Base-by-base conservation (phyloP, 2,329 filamentous ascomycete species). In the Sphaerulina vaccinii region DNA sequence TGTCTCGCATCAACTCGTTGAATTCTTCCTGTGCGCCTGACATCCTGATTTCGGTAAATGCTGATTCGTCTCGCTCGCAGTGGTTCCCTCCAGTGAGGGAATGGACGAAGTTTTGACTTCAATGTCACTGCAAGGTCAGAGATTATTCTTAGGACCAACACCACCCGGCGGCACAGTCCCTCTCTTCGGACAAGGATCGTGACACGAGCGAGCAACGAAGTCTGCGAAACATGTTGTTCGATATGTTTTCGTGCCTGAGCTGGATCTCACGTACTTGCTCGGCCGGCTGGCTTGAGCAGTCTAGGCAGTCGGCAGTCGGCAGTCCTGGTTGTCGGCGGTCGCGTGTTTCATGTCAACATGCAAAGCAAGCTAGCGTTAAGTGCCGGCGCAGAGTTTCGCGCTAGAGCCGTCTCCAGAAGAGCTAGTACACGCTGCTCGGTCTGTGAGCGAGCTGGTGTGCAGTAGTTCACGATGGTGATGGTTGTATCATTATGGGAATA, bases 1-100 rank as follows among this genome's bases (percentile, higher is more conserved):
- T 76, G 63, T 76, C 70, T 52, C 71, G 64, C 68, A 78, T 70
- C 55, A 79, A 71, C 58, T 74, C 71, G 68, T 78, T 71, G 70
- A 76, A 77, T 70, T 79, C 77, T 59, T 76, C 71, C 63, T 78
- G 74, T 50, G 76, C 75, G 42, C 73, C 67, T 43, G 73, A 72
- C 74, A 76, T 77, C 39, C 40, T 65, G 37, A 37, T 15, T n/a
- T 11, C 32, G n/a, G 44, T 21, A 38, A 32, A 21, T 39, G 36
- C 36, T 27, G 36, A 38, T 49, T 15, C 16, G 32, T 21, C 32
- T 13, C 23, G 24, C 15, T 23, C 27, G 41, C n/a, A 39, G 33
- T 36, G 37, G 18, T 37, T 42, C 32, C 37, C 37, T 38, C 36
- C 23, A 50, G 48, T 39, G 37, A 54, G 38, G 29, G 33, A 38